phyloP scores from a whole-genome alignment of 2,329 filamentous ascomycete species.

The Ophiocordyceps australis region DNA sequence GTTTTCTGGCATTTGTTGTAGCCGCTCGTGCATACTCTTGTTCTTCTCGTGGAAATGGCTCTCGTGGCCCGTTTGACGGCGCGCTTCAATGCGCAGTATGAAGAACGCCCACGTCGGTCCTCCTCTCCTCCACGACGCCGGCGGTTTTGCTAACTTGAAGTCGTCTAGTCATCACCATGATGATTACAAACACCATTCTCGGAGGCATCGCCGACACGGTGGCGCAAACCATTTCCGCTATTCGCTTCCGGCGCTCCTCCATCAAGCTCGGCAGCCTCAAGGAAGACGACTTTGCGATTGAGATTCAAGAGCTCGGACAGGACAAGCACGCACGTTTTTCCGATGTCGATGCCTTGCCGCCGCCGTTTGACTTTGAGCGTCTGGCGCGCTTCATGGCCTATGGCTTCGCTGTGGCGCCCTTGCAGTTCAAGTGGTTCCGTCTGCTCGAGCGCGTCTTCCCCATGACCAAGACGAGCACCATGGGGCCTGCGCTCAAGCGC shows the following conservation, averaged over 20 bases:
- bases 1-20: conserved; percentile 18
- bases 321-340: conserved; percentile 56
- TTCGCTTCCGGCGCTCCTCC: conserved; percentile 48
- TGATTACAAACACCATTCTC: conserved; percentile 94
- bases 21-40: conserved; percentile 73
- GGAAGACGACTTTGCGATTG: conserved; percentile 62
- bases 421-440: conserved; percentile 92
- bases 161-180: conserved; percentile 72
- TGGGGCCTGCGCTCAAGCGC: conserved; percentile 68
- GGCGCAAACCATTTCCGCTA: conserved; percentile 77
- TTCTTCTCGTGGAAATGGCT: conserved; percentile 78
- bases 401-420: conserved; percentile 85
- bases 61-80: conserved; percentile 66
- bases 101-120: conserved; percentile 58
- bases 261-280: conserved; percentile 41
- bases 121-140: neutral
- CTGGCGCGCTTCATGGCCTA: conserved; percentile 93
- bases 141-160: too few species aligned
- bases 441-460: conserved; percentile 73
- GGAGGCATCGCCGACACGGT: conserved; percentile 93
- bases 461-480: conserved; percentile 57
- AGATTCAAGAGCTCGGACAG: conserved; percentile 73
- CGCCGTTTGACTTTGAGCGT: conserved; percentile 89
- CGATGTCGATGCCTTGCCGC: conserved; percentile 42
- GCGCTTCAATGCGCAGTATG: conserved; percentile 90